A percentile compares a stretch with the other conserved stretches of the same genome.
These are phyloP conservation scores for Corinectria fuckeliana DNA, from an alignment of 2,329 filamentous ascomycete genomes.

Conservation along the genomic window DNA sequence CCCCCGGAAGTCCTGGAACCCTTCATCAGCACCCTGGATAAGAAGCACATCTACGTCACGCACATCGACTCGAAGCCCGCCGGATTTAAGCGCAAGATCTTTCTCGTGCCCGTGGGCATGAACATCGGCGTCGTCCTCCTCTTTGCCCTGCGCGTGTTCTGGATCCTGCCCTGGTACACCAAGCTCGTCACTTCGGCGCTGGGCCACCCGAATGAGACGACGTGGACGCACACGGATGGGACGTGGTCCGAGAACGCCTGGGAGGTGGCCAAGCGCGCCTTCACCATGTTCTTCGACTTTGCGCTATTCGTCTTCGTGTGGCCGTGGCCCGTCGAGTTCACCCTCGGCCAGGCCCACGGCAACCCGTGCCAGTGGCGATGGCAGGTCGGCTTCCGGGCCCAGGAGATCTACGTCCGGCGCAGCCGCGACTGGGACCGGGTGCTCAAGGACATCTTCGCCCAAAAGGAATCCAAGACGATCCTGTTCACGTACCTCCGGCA, in stretches of 20 bases:
- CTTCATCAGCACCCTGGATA: conserved; percentile 71
- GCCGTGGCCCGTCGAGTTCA: conserved; percentile 77
- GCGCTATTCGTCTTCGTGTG: conserved; percentile 70
- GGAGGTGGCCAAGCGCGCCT: conserved; percentile 65
- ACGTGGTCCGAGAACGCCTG: conserved; percentile 62
- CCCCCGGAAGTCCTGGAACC: conserved; percentile 68
- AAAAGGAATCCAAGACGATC: conserved; percentile 58
- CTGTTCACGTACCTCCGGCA: conserved; percentile 68
- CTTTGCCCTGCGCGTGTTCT: conserved; percentile 72
- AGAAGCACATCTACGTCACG: conserved; percentile 78
- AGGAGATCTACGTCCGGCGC: conserved; percentile 82
- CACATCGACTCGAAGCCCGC: conserved; percentile 78
- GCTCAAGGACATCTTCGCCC: conserved; percentile 61
- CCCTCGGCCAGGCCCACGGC: conserved; percentile 62
- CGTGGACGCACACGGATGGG: conserved; percentile 64
- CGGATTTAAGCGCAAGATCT: conserved; percentile 81
- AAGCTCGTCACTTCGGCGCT: conserved; percentile 68
- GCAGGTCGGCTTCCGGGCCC: conserved; percentile 75
- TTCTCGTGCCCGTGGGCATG: conserved; percentile 77
- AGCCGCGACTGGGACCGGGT: conserved; percentile 74
- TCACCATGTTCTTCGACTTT: conserved; percentile 77
- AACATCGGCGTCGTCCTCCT: conserved; percentile 72
- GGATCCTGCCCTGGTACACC: conserved; percentile 76
- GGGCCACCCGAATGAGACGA: conserved; percentile 70
- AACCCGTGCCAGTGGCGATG: conserved; percentile 77